Base-by-base conservation (phyloP, 441 rosid genomes). In the Francoa sonchifolia region DNA sequence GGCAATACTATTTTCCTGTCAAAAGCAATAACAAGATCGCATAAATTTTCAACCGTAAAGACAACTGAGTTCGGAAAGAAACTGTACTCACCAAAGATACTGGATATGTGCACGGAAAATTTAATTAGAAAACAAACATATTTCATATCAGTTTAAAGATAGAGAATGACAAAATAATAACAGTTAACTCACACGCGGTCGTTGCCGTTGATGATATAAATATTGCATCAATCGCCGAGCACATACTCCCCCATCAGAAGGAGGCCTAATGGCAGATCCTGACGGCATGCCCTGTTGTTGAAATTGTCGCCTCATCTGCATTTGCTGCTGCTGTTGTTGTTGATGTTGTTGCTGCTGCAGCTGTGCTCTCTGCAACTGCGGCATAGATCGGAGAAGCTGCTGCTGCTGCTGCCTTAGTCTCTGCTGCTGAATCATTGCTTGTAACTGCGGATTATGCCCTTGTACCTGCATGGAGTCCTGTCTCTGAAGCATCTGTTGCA, bases 211-310 rank as follows among this genome's bases (percentile, higher is more conserved):
- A 59, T 90, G 99, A 72, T 74, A 90, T 11, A 90, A 57, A 59
- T 90, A 90, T 56, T 90, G 99, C 99, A 86, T 90, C 55, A 90
- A 48, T 44, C 96, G 72, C 12, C 99, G 93, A 37, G 94, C 85
- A 54, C 99, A 86, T 18, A 90, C 84, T 42, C 90, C 90, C 46
- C 77, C 64, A 39, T 90, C 99, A 58, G 49, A 62, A 41, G 77
- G 73, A 33, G 77, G 82, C 66, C 83, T 71, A 47, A 67, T 13
- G 22, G 57, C 50, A 62, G 59, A 32, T 46, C 48, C 62, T 45
- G 78, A 66, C 48, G 82, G 98, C 67, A 84, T 69, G 46, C 79
- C 74, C 59, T 82, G 96, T 16, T 83, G 97, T 33, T 83, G 95
- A 70, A 80, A 43, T 48, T 82, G 90, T 63, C 75, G 97, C 61